Evolutionary conservation across 495 filamentous ascomycete genomes (phyloP).

Genomic region (Tricharina praecox): DNA sequence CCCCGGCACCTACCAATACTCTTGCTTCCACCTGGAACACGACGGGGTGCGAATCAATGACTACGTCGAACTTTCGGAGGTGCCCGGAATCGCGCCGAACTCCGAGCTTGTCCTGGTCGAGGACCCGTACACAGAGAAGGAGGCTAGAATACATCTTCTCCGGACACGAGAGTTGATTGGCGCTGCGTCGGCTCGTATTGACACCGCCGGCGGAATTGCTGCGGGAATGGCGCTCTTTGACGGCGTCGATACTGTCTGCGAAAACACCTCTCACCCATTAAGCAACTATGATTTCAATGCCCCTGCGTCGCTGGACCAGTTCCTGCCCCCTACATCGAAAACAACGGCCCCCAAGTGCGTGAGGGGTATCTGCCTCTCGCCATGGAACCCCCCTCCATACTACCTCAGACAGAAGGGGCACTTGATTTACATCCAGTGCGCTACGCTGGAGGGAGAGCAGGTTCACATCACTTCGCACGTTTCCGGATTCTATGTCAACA

Average conservation of each 20-base stretch:
- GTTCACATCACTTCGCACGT: constrained; percentile 84
- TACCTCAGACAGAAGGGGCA: constrained; percentile 81
- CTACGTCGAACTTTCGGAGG: constrained; percentile 82
- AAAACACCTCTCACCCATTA: constrained; percentile 40
- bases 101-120: constrained; percentile 69
- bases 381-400: constrained; percentile 94
- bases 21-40: constrained; percentile 94
- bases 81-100: constrained; percentile 54
- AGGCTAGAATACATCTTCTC: constrained; percentile 85
- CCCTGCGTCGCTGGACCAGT: constrained; percentile 45
- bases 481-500: constrained; percentile 92
- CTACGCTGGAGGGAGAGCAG: constrained; percentile 82
- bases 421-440: constrained; percentile 73
- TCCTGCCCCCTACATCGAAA: constrained; percentile 44
- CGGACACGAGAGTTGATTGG: constrained; percentile 83
- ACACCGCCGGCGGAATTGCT: constrained; percentile 70
- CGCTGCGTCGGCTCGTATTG: constrained; percentile 71
- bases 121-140: constrained; percentile 97
- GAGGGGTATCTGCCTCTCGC: constrained; percentile 70
- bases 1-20: constrained; percentile 88
- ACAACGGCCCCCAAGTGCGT: constrained; percentile 65
- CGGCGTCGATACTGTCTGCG: constrained; percentile 37
- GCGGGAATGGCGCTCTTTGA: constrained; percentile 84
- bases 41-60: constrained; percentile 78
- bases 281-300: constrained; percentile 60